These are phyloP conservation scores for Naganishia antarctica DNA, from an alignment of 768 basidiomycete species.

Conservation along the genomic window DNA sequence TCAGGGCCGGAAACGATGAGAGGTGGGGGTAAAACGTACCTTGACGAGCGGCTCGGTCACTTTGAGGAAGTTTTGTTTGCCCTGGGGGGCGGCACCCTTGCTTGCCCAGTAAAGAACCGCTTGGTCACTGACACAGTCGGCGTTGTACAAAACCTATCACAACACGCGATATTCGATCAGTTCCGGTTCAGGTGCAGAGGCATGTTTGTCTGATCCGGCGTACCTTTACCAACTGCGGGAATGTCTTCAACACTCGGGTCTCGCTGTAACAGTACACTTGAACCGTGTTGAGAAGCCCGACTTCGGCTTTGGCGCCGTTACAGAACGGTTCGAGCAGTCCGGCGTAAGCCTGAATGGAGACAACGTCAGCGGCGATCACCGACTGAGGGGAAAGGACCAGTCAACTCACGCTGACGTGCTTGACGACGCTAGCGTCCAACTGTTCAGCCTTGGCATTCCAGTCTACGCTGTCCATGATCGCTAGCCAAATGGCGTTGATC, in stretches of 20 bases:
- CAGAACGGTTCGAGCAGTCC: conserved; percentile 87
- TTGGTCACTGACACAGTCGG: conserved; percentile 89
- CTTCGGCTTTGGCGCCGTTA: conserved; percentile 78
- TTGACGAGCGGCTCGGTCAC: conserved; percentile 82
- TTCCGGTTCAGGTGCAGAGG: background rate
- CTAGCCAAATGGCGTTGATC: conserved; percentile 85
- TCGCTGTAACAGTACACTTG: conserved; percentile 97
- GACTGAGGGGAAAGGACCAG: background rate
- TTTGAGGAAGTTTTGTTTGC: conserved; percentile 90
- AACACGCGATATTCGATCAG: background rate
- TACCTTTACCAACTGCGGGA: conserved; percentile 88
- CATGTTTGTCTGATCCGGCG: conserved; percentile 34
- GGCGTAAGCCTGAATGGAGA: conserved; percentile 63
- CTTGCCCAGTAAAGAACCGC: conserved; percentile 97
- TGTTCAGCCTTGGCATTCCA: conserved; percentile 87
- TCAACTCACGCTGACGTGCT: conserved; percentile 72
- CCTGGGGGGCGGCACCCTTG: conserved; percentile 94
- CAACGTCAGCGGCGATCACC: background rate
- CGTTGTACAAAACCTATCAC: conserved; percentile 66
- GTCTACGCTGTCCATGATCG: conserved; percentile 78
- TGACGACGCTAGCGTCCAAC: conserved; percentile 78
- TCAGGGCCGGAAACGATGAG: background rate
- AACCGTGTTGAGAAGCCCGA: conserved; percentile 88
- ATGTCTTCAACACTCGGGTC: conserved; percentile 87
- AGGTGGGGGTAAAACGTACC: conserved; percentile 36